Evolutionary conservation across 2,329 filamentous ascomycete genomes (phyloP).

Genomic region (Cladophialophora bantiana): DNA sequence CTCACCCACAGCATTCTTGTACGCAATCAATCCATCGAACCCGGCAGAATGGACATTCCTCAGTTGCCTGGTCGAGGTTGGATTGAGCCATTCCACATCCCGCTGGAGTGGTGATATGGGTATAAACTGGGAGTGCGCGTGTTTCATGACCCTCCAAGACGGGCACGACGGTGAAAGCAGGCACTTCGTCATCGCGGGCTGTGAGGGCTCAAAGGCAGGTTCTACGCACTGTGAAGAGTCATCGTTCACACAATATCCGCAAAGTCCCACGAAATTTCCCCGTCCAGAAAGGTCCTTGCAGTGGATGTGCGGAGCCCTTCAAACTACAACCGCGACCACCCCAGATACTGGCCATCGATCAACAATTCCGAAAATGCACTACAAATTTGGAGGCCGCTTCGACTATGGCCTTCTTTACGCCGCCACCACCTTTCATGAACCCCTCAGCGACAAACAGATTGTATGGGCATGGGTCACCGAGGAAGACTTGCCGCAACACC

Average conservation of each 20-base stretch:
- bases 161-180: constrained; percentile 37
- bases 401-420: constrained; percentile 60
- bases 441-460: constrained; percentile 50
- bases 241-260: neutral
- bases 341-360: constrained; percentile 6
- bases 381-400: constrained; percentile 54
- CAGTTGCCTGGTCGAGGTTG: constrained; percentile 53
- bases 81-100: constrained; percentile 49
- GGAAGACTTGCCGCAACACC: constrained; percentile 55
- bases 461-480: constrained; percentile 61
- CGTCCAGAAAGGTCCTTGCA: constrained; percentile 46
- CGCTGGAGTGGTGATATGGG: constrained; percentile 60
- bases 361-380: constrained; percentile 42
- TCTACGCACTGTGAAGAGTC: constrained; percentile 2
- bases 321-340: constrained; percentile 4
- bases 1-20: constrained; percentile 57
- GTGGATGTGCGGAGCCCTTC: constrained; percentile 53
- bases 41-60: constrained; percentile 56
- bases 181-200: constrained; percentile 56
- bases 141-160: constrained; percentile 54
- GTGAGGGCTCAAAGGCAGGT: constrained; percentile 49
- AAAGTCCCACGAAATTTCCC: neutral
- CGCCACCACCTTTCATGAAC: constrained; percentile 58
- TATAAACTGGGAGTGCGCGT: constrained; percentile 61
- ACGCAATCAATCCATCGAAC: constrained; percentile 51